Evolutionary conservation across 768 basidiomycete genomes (phyloP).

Genomic region (Gloeostereum incarnatum): DNA sequence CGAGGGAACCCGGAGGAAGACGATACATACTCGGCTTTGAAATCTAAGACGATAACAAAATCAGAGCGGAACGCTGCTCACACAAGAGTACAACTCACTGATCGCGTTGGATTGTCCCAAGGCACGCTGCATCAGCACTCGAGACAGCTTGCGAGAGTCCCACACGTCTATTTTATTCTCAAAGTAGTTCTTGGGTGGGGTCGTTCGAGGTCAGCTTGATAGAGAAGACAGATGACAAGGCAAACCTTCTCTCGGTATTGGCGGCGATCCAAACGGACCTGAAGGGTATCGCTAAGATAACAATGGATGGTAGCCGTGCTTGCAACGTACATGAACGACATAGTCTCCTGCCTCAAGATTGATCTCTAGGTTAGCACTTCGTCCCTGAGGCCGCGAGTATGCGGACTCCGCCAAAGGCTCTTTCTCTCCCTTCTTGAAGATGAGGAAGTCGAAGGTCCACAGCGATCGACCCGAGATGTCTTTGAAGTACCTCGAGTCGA

Average conservation of each 20-base stretch:
- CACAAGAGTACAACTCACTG: slow-evolving; percentile 7
- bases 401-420: slow-evolving; percentile 22
- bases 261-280: slow-evolving; percentile 12
- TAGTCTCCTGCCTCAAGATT: slow-evolving; percentile 31
- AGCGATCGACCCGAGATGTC: slow-evolving; percentile 22
- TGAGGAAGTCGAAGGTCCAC: slow-evolving; percentile 38
- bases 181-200: slow-evolving; percentile 16
- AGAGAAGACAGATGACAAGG: neutral
- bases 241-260: slow-evolving; percentile 5
- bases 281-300: neutral
- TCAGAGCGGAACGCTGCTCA: neutral
- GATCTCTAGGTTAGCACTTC: slow-evolving; percentile 30
- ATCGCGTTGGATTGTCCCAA: slow-evolving; percentile 12
- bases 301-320: neutral
- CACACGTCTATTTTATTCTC: slow-evolving; percentile 15
- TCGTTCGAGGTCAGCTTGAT: slow-evolving; percentile 4
- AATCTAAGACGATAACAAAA: slow-evolving; percentile 6
- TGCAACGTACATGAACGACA: slow-evolving; percentile 24
- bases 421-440: slow-evolving; percentile 33
- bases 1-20: neutral
- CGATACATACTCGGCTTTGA: slow-evolving; percentile 10
- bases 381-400: slow-evolving; percentile 18
- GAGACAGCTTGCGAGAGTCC: slow-evolving; percentile 18
- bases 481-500: slow-evolving; percentile 35
- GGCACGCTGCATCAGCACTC: slow-evolving; percentile 11